These are phyloP conservation scores for Hymenoscyphus salicellus DNA, from an alignment of 2,329 filamentous ascomycete species.

Conservation along the genomic window DNA sequence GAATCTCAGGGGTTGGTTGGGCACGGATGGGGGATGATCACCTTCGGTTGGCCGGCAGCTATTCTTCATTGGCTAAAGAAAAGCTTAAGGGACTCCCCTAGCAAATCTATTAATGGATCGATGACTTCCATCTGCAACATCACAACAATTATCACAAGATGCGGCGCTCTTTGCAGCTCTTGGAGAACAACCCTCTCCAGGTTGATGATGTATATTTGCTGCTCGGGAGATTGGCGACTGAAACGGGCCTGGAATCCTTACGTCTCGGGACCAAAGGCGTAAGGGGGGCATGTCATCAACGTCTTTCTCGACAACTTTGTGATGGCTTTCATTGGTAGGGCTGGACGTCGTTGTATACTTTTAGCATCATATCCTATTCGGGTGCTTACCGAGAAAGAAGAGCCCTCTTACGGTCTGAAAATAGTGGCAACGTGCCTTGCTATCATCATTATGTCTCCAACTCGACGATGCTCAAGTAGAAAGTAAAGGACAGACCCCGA, in stretches of 20 bases:
- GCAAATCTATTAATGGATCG: slow-evolving; percentile 2
- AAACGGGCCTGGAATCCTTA: slow-evolving; percentile 8
- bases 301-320: slow-evolving; percentile 10
- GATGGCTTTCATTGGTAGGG: background rate
- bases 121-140: slow-evolving; percentile 5
- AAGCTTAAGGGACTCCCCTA: slow-evolving; percentile 7
- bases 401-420: slow-evolving; percentile 11
- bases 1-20: too few relatives aligned
- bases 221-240: slow-evolving; percentile 10
- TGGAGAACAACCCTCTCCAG: slow-evolving; percentile 3
- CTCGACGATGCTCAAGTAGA: slow-evolving; percentile 5
- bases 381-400: slow-evolving; percentile 7
- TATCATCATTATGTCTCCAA: background rate
- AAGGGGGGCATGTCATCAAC: slow-evolving; percentile 8
- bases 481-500: slow-evolving; percentile 7
- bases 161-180: slow-evolving; percentile 2
- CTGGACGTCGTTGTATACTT: background rate
- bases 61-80: slow-evolving; percentile 3
- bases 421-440: slow-evolving; percentile 8
- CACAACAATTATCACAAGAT: background rate
- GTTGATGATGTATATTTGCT: slow-evolving; percentile 2
- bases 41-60: slow-evolving; percentile 2
- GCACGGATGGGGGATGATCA: slow-evolving; percentile 2
- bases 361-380: slow-evolving; percentile 12
- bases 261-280: background rate